Base-by-base conservation (phyloP, 2,329 filamentous ascomycete genomes). In the Penicillium sclerotigenum region DNA sequence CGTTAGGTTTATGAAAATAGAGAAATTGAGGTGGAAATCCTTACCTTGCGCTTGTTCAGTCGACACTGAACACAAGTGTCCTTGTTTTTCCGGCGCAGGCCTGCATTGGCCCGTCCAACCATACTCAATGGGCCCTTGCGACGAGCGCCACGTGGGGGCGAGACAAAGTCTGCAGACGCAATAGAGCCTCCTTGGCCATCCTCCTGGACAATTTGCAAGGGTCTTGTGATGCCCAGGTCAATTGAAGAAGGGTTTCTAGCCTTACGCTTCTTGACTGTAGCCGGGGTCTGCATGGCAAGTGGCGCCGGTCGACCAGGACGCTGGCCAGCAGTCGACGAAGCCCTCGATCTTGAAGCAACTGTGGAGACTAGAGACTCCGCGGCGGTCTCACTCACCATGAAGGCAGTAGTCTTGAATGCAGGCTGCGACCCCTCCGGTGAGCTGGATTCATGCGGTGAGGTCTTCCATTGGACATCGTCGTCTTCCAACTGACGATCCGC, bases 21-120 rank as follows among this genome's bases (percentile, higher is more conserved):
- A 41, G 6, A 40, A 43, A 28, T 47, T 4, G 10, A 22, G 10
- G n/a, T 33, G 18, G n/a, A 22, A 40, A 55, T 24, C 54, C 62
- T 57, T 62, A 76, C 74, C 71, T 76, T 76, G 61, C 73, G 73
- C 63, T 77, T 77, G 57, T 76, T 75, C 58, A 76, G 57, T 22
- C 74, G 70, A 53, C 75, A 77, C 57, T 75, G 74, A 14, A 77
- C 72, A 64, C 75, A 77, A 5, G 75, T 76, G 52, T 72, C 74
- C 65, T 75, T 76, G 57, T 77, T 75, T 64, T 76, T 76, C 37
- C 75, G 68, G 43, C 74, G 70, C 59, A 75, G 46, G 20, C 74
- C 74, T 36, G 74, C 74, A 50, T 77, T 75, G 33, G 73, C 72
- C 51, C 74, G 62, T 34, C 73, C 74, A 28, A 70, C 71, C 62